A percentile compares a stretch with the other conserved stretches of the same genome.
phyloP scores from a whole-genome alignment of 345 rosid species.

The Heritiera fomes region DNA sequence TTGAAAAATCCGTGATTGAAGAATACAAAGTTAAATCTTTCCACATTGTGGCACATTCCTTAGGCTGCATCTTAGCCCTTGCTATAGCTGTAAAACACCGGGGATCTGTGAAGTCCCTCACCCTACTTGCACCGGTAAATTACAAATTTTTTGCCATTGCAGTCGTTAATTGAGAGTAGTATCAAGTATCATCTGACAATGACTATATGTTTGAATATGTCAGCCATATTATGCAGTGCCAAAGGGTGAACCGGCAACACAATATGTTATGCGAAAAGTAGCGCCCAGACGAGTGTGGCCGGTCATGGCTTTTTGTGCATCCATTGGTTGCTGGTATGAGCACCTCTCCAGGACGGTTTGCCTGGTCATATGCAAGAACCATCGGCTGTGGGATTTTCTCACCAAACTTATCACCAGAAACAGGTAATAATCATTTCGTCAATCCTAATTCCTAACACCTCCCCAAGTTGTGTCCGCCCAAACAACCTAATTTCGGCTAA shows the following conservation, averaged over 20 bases:
- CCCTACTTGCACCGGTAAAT: constrained; percentile 87
- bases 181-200: not conserved
- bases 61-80: constrained; percentile 95
- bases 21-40: constrained; percentile 71
- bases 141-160: not conserved
- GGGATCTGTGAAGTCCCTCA: constrained; percentile 76
- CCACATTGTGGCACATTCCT: constrained; percentile 97
- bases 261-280: constrained; percentile 73
- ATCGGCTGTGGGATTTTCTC: constrained; percentile 83
- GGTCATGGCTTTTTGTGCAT: constrained; percentile 73
- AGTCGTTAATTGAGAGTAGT: not conserved
- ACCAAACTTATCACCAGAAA: constrained; percentile 73
- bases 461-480: constrained; percentile 9
- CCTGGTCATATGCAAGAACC: constrained; percentile 86
- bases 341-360: constrained; percentile 82
- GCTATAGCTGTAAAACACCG: constrained; percentile 87
- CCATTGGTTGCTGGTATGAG: constrained; percentile 95
- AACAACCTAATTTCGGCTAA: not conserved
- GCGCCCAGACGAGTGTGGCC: constrained; percentile 97
- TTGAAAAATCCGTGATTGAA: constrained; percentile 71
- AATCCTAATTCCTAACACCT: constrained; percentile 4
- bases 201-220: constrained; percentile 13
- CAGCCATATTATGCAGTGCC: constrained; percentile 91
- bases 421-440: constrained; percentile 50
- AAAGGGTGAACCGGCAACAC: constrained; percentile 67